Evolutionary conservation across 2,329 filamentous ascomycete species (phyloP), one percentile per base, ranked within the genome.

Genomic region (Stagonosporopsis chrysanthemi): DNA sequence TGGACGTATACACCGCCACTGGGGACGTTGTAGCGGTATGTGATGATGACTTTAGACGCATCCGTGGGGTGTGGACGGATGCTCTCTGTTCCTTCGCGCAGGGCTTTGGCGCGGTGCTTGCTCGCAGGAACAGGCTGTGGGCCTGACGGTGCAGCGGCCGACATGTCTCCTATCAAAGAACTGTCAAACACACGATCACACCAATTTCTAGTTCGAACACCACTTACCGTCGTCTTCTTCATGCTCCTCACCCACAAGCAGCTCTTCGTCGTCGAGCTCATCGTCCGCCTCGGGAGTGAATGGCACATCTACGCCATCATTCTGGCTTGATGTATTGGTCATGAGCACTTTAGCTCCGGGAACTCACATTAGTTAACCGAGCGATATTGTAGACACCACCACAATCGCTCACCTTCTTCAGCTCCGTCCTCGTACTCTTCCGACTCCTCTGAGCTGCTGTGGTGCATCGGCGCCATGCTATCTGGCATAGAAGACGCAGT

Each of bases 41-140:
- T 51, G 7, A 51, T 14, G 9, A 56, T 46, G 14, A 46, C 26
- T 11, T 41, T 45, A 1, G 33, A 7, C 2, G 41, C 26, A 14
- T 50, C 46, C 17, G 40, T 41, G 6, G 35, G 45, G 11, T 56
- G 52, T 12, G 41, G 46, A 1, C 22, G 46, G 9, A 56, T 38
- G 7, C 12, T 35, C 28, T 56, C 46, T 4, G 35, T 56, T 3
- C 40, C 41, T 19, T 51, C 35, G 11, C 46, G 52, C 2, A 41
- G 3, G 6, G 35, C 4, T 4, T 50, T 50, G 14, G 48, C 33
- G 4, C 33, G 49, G 5, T 39, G 23, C 23, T 22, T 39, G 31
- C 49, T 52, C 4, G 40, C 22, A 4, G 23, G 23, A 9, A 44
- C 24, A 4, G 17, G 40, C 29, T 15, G 29, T 28, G 39, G 9